Conservation (phyloP, 2,329 filamentous ascomycete genomes). For the Trichoderma sp. region DNA sequence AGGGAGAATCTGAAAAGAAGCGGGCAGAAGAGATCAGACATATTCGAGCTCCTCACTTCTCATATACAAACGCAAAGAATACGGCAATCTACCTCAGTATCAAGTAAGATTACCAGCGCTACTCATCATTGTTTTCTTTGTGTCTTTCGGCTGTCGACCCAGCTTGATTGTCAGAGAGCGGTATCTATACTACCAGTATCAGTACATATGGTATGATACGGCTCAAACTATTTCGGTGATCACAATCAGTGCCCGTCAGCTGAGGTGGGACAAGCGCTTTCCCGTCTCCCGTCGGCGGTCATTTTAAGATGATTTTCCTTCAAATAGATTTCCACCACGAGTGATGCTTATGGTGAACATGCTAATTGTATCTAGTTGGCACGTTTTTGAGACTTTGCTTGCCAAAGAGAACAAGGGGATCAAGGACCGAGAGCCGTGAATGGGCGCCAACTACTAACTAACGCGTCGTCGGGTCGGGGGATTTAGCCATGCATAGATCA, state of each 20-base stretch:
- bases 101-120: not conserved
- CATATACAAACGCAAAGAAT: not conserved
- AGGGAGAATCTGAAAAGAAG: not conserved
- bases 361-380: not conserved
- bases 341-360: not conserved
- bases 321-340: not conserved
- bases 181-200: not conserved
- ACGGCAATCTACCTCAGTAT: not conserved
- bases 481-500: slow-evolving; percentile 20
- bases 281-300: not conserved
- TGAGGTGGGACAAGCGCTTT: not conserved
- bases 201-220: not conserved
- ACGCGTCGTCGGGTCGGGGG: slow-evolving; percentile 14
- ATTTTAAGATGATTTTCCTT: not conserved
- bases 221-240: not conserved
- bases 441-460: not conserved
- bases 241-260: not conserved
- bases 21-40: not conserved
- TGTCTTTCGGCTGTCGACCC: not conserved
- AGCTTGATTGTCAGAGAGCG: not conserved
- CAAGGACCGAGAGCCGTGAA: slow-evolving; percentile 7
- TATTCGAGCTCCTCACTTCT: not conserved
- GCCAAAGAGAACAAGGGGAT: not conserved
- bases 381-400: not conserved
- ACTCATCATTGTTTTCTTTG: not conserved